Evolutionary conservation across 1,284 basidiomycete species (phyloP), one percentile per base, ranked within the genome.

Genomic region (Sphagnurus paluster): DNA sequence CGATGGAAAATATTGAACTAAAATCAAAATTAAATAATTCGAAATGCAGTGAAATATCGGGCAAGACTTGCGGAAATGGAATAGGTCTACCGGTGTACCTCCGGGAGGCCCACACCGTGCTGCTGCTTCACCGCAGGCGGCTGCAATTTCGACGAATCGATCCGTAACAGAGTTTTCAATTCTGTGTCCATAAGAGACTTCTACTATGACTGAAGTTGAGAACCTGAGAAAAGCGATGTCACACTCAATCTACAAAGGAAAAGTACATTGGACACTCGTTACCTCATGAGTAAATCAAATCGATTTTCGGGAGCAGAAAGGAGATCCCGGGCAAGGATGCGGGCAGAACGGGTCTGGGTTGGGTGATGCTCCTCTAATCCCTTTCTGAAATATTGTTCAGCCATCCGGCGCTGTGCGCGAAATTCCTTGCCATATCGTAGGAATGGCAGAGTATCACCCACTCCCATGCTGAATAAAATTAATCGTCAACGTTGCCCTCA

Each of bases 1-100:
- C 4, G 55, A 54, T 9, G 60, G 60, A 9, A 60, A 45, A 38
- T 58, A 34, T 42, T 40, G 21, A 5, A 59, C 58, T 60, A 19
- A 9, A 30, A 14, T 13, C 14, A 14, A 30, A 14, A 3, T 16
- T 20, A 16, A 35, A 17, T 5, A 4, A 26, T 7, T 11, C 9
- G 11, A 19, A 42, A 17, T 10, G n/a, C 24, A 11, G 16, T 32
- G n/a, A n/a, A n/a, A n/a, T n/a, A n/a, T n/a, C n/a, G n/a, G 4
- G 24, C 5, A 21, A 5, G 26, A 45, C 48, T 37, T 25, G 48
- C 47, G 39, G 21, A 52, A 24, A 6, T 56, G 57, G 30, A 61
- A 50, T 11, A 58, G 35, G 17, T 60, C 57, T 11, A 59, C 43
- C 4, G 41, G 19, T 8, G 55, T 56, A 24, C 42, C 43, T 13